A percentile compares a stretch with the other conserved stretches of the same genome.
phyloP scores from a whole-genome alignment of 2,329 filamentous ascomycete species.

The Fusarium zealandicum region DNA sequence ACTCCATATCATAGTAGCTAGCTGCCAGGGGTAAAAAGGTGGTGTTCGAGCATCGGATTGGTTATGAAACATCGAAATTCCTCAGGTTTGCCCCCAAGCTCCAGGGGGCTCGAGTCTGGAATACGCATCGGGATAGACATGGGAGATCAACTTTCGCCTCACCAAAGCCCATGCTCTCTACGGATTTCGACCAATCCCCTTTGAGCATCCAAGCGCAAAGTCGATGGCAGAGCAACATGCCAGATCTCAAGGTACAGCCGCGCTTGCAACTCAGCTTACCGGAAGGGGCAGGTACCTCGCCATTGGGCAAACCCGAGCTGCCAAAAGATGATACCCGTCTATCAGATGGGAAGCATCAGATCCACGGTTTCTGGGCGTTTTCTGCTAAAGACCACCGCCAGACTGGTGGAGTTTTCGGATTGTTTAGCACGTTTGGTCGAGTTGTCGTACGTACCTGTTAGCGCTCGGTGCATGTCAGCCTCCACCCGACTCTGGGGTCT shows the following conservation, averaged over 20 bases:
- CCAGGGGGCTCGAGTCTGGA: no score
- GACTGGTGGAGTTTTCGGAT: slow-evolving; percentile 14
- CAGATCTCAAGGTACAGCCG: slow-evolving; percentile 25
- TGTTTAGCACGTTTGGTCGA: slow-evolving; percentile 1
- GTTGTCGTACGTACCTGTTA: slow-evolving; percentile 7
- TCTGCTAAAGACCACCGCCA: slow-evolving; percentile 3
- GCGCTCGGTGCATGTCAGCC: slow-evolving; percentile 7
- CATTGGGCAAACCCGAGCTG: slow-evolving; percentile 1
- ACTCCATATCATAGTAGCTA: no score
- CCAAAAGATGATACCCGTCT: slow-evolving; percentile 9
- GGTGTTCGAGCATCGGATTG: no score
- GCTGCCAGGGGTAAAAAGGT: no score
- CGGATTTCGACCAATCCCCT: slow-evolving; percentile 2
- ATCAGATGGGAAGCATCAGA: not conserved
- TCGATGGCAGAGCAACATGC: slow-evolving; percentile 19
- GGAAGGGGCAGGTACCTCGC: slow-evolving; percentile 28
- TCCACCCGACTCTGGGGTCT: slow-evolving; percentile 8
- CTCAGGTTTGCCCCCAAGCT: no score
- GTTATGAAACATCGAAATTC: no score
- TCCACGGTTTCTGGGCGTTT: not conserved
- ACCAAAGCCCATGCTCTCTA: slow-evolving; percentile 10
- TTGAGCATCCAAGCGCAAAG: slow-evolving; percentile 2
- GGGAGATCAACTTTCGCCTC: slow-evolving; percentile 3
- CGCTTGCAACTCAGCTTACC: slow-evolving; percentile 21
- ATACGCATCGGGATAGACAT: not conserved